These are phyloP conservation scores for Hypoxylon sp. DNA, from an alignment of 2,329 filamentous ascomycete species.

Conservation along the genomic window DNA sequence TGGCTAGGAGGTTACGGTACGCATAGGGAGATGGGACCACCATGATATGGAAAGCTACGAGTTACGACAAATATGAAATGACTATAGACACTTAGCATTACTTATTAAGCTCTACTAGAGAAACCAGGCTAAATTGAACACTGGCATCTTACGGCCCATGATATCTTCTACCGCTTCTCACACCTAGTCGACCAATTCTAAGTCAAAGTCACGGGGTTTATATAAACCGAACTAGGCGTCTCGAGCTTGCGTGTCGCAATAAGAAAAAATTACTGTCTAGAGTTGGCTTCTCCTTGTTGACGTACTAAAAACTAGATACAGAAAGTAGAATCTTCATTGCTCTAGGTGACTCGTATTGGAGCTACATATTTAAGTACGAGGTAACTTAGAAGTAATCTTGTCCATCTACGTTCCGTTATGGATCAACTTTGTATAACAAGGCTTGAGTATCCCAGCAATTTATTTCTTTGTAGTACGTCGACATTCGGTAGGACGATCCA, in stretches of 20 bases:
- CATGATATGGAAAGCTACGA: constrained; percentile 20
- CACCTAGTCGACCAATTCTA: background rate
- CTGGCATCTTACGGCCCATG: background rate
- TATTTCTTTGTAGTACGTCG: background rate
- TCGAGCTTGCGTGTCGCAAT: too few relatives aligned
- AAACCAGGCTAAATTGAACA: constrained; percentile 14
- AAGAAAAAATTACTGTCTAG: too few relatives aligned
- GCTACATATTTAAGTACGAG: background rate
- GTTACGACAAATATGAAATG: constrained; percentile 23
- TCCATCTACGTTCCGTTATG: background rate
- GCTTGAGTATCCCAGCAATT: background rate
- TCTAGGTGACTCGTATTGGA: background rate
- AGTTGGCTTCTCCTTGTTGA: too few relatives aligned
- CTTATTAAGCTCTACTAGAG: constrained; percentile 6
- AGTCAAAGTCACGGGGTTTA: background rate
- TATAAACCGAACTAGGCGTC: too few relatives aligned
- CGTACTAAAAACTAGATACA: too few relatives aligned
- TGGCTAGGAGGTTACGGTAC: background rate
- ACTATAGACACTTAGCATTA: constrained; percentile 21
- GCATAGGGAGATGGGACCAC: background rate
- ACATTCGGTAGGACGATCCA: background rate
- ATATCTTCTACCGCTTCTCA: constrained; percentile 5
- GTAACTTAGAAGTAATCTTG: background rate
- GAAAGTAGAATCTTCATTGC: too few relatives aligned
- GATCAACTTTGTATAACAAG: background rate